Conservation (phyloP, 495 filamentous ascomycete genomes). For the Annulohypoxylon stygium region DNA sequence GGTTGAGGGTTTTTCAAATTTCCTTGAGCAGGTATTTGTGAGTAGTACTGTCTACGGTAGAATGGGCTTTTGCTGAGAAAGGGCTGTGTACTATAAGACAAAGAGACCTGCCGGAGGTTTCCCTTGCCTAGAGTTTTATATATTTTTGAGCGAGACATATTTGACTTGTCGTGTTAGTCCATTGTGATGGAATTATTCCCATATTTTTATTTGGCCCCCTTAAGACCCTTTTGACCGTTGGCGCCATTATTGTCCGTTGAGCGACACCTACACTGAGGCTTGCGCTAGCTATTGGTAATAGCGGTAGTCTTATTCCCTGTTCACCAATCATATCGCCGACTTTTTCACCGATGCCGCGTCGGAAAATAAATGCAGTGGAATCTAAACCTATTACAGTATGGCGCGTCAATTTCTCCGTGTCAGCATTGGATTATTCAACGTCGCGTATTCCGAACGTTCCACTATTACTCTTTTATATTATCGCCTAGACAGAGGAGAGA, state of each 20-base stretch:
- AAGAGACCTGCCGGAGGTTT: not conserved
- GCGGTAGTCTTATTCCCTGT: not conserved
- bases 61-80: not conserved
- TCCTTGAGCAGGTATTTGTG: not conserved
- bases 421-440: not conserved
- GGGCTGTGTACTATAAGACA: not conserved
- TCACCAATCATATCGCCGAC: not conserved
- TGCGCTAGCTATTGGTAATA: not conserved
- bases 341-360: not conserved
- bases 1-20: not conserved
- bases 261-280: not conserved
- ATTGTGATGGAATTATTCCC: not conserved
- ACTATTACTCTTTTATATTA: not conserved
- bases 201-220: not conserved
- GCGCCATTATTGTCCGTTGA: not conserved
- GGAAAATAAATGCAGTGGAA: not conserved
- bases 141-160: not conserved
- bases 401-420: not conserved
- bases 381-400: conserved; percentile 11
- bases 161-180: not conserved
- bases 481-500: not conserved
- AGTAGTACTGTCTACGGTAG: not conserved
- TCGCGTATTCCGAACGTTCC: not conserved
- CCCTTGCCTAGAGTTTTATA: not conserved
- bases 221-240: not conserved